Base-by-base conservation (phyloP, 192 early-diverging fungal species). In the Backusella tarrabulga region DNA sequence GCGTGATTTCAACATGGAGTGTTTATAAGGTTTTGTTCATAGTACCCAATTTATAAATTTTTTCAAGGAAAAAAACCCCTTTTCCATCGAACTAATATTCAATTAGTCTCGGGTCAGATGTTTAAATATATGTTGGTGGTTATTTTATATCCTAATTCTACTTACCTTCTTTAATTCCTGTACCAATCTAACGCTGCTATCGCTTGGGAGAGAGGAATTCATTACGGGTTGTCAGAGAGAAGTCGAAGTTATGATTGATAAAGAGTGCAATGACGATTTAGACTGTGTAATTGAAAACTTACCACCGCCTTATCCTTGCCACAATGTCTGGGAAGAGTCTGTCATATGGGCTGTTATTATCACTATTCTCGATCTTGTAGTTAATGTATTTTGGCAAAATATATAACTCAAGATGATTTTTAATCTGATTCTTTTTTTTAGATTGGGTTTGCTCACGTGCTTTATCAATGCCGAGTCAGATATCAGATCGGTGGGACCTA, bases 71-170 rank as follows among this genome's bases (percentile, higher is more conserved):
- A n/a, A 50, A 50, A 50, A n/a, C 1, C 6, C 32, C 29, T 1
- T 1, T 2, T 32, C 0, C 32, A 32, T 32, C 32, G 0, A n/a
- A 6, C 46, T 50, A 63, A 29, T 12, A 63, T 63, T 29, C 23
- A 63, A 63, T 14, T 70, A 70, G 68, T 38, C 38, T 21, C 68
- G n/a, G 26, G 21, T 70, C 3, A 35, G 9, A 41, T 26, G 9
- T n/a, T 26, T 70, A 70, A 41, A 70, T 38, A 70, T 41, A 70
- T 70, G 68, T 23, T 70, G 68, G 68, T 70, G 68, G 68, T 2
- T 70, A 70, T 70, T 70, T 36, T 70, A 70, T 41, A 70, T 70
- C 1, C 36, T 70, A 41, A 70, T 36, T 3, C 8, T 70, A n/a
- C 26, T 70, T 38, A 70, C 19, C 9, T 70, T 70, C 12, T 70